These are phyloP conservation scores for Rhexocercosporidium sp. DNA, from an alignment of 2,329 filamentous ascomycete genomes.

Conservation along the genomic window DNA sequence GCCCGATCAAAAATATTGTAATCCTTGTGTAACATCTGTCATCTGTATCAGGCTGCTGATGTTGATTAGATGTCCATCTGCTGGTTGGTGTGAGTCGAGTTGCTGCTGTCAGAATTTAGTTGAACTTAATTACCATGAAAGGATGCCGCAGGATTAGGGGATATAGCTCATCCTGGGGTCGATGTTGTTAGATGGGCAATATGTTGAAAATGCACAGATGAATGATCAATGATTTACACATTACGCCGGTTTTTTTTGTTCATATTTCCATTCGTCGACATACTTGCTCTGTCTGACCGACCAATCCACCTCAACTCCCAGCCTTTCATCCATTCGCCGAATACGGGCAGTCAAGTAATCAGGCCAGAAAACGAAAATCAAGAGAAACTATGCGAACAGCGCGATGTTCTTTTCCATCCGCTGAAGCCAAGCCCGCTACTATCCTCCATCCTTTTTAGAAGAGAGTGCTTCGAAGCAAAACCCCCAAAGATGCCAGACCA, in stretches of 20 bases:
- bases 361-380: slow-evolving; percentile 5
- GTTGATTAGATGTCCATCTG: too few species aligned
- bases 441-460: slow-evolving; percentile 1
- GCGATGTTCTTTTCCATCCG: neutral
- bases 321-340: neutral
- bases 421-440: neutral
- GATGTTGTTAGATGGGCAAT: neutral
- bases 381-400: neutral
- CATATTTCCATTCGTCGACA: slow-evolving; percentile 1
- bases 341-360: neutral
- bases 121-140: neutral
- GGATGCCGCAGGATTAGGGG: too few species aligned
- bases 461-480: slow-evolving; percentile 12
- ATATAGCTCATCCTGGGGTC: neutral
- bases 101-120: neutral
- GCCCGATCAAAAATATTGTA: neutral
- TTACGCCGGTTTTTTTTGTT: neutral
- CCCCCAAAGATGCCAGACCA: slow-evolving; percentile 34
- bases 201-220: neutral
- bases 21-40: too few species aligned
- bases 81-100: too few species aligned
- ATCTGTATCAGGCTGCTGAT: too few species aligned
- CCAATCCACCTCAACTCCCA: slow-evolving; percentile 1
- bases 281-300: neutral
- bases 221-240: neutral